phyloP scores from a whole-genome alignment of 2,329 filamentous ascomycete genomes.

The Hymenoscyphus salicellus region DNA sequence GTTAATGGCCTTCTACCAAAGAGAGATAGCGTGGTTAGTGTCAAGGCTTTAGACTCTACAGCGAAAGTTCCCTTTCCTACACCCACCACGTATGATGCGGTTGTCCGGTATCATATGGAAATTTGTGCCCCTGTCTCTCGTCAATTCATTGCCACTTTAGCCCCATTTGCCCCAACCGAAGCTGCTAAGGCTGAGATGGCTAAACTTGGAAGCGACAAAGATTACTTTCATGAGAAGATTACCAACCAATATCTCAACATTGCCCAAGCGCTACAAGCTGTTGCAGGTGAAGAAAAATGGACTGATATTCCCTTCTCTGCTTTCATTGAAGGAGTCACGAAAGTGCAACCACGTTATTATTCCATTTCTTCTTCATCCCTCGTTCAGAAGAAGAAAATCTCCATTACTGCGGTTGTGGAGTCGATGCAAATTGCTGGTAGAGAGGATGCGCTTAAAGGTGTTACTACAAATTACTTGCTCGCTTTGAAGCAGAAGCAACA shows the following conservation, averaged over 20 bases:
- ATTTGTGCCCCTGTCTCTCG: slow-evolving; percentile 93
- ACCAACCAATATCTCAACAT: slow-evolving; percentile 83
- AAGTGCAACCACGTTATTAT: slow-evolving; percentile 97
- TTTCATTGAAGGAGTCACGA: slow-evolving; percentile 88
- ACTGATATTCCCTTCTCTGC: slow-evolving; percentile 85
- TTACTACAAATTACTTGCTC: slow-evolving; percentile 93
- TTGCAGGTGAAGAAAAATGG: slow-evolving; percentile 75
- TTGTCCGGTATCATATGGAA: slow-evolving; percentile 93
- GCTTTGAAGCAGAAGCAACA: slow-evolving; percentile 97
- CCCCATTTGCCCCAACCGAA: slow-evolving; percentile 85
- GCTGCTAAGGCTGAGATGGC: slow-evolving; percentile 81
- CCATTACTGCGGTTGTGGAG: slow-evolving; percentile 93
- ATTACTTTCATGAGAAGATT: slow-evolving; percentile 88
- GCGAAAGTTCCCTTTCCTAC: slow-evolving; percentile 97
- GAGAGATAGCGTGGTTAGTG: slow-evolving; percentile 75
- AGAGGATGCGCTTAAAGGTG: slow-evolving; percentile 78
- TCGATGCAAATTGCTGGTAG: slow-evolving; percentile 74
- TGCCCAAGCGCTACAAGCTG: slow-evolving; percentile 72
- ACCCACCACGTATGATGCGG: slow-evolving; percentile 92
- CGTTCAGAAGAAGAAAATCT: slow-evolving; percentile 91
- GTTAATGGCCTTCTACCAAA: slow-evolving; percentile 74
- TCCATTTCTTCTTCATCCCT: slow-evolving; percentile 97
- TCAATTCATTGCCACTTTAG: slow-evolving; percentile 84
- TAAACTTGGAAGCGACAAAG: slow-evolving; percentile 87
- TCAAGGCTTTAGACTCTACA: slow-evolving; percentile 90